Evolutionary conservation across 139 green algal genomes (phyloP).

Genomic region (Axilococcus clingmanii): DNA sequence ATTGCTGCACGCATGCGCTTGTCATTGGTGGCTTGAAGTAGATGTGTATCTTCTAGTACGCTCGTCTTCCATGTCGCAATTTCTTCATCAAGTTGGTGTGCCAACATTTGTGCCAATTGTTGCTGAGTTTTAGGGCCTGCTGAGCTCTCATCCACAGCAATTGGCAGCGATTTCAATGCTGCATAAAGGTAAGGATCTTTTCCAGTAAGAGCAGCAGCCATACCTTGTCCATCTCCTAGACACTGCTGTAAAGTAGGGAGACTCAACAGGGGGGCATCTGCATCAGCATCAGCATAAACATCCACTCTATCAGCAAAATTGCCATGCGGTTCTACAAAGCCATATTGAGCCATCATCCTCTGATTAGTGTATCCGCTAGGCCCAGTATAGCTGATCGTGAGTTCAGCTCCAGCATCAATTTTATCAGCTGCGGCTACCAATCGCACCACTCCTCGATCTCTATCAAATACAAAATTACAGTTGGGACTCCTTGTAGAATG

Average conservation of each 20-base stretch:
- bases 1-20: not conserved
- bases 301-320: slow-evolving; percentile 37
- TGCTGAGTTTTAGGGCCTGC: slow-evolving; percentile 1
- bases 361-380: slow-evolving; percentile 23
- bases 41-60: slow-evolving; percentile 7
- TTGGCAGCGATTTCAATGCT: slow-evolving; percentile 31
- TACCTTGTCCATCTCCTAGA: slow-evolving; percentile 24
- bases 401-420: slow-evolving; percentile 24
- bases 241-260: slow-evolving; percentile 21
- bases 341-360: slow-evolving; percentile 45
- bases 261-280: slow-evolving; percentile 7
- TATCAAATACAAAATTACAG: slow-evolving; percentile 29
- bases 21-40: slow-evolving; percentile 1
- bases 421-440: slow-evolving; percentile 35
- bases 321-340: slow-evolving; percentile 33
- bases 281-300: not conserved
- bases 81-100: not conserved
- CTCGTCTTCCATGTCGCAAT: slow-evolving; percentile 9
- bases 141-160: slow-evolving; percentile 9
- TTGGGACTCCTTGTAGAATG: slow-evolving; percentile 34
- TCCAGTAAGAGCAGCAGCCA: slow-evolving; percentile 20
- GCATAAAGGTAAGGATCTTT: slow-evolving; percentile 20
- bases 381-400: slow-evolving; percentile 52
- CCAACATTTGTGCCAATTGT: not conserved
- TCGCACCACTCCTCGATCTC: slow-evolving; percentile 8